Percentiles rank a stretch among this genome's conserved stretches.
phyloP scores from a whole-genome alignment of 2,329 filamentous ascomycete species.

The Epichloe elymi region DNA sequence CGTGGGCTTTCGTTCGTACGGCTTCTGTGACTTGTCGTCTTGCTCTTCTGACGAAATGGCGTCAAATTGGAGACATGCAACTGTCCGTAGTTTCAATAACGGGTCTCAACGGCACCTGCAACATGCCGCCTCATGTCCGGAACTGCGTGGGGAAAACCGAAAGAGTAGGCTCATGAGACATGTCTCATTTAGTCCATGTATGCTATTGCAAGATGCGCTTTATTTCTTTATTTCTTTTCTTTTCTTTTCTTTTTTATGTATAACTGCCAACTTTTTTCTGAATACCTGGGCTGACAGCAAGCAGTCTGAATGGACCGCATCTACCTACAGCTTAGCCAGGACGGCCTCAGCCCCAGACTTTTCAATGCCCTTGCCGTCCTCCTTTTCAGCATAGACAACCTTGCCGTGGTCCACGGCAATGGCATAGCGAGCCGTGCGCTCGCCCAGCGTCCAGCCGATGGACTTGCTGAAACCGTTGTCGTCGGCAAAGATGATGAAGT shows the following conservation, averaged over 20 bases:
- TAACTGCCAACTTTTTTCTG: too few relatives aligned
- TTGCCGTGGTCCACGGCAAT: slow-evolving; percentile 75
- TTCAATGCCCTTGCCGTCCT: slow-evolving; percentile 38
- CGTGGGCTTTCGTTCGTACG: neutral
- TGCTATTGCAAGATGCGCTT: neutral
- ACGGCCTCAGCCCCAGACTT: slow-evolving; percentile 41
- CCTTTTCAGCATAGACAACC: slow-evolving; percentile 67
- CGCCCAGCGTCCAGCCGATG: slow-evolving; percentile 64
- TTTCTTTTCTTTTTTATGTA: too few relatives aligned
- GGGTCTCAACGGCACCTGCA: too few relatives aligned
- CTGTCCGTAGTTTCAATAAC: too few relatives aligned
- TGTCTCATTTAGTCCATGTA: neutral
- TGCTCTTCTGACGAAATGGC: too few relatives aligned
- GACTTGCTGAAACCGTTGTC: slow-evolving; percentile 56
- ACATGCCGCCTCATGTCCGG: too few relatives aligned
- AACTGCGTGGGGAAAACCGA: neutral
- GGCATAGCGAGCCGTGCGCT: slow-evolving; percentile 67
- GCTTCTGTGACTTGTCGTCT: neutral
- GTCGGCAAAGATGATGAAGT: slow-evolving; percentile 66
- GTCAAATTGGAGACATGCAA: too few relatives aligned
- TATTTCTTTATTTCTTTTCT: neutral
- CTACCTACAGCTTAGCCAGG: slow-evolving; percentile 34
- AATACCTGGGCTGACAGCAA: too few relatives aligned
- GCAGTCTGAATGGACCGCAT: neutral
- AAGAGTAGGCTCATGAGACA: neutral